phyloP scores from a whole-genome alignment of 441 rosid genomes.

The Mallotus repandus region DNA sequence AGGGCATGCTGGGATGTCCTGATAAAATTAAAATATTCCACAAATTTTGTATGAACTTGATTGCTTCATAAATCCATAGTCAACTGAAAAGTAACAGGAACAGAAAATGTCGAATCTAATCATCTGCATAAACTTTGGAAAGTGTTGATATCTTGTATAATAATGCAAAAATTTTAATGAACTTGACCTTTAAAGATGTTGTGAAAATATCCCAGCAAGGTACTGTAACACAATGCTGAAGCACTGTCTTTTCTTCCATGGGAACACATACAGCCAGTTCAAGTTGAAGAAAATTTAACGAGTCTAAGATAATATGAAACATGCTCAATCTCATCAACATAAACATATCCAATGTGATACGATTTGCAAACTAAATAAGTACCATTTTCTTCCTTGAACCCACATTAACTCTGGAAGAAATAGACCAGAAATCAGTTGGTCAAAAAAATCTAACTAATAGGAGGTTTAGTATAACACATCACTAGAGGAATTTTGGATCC shows the following conservation, averaged over 20 bases:
- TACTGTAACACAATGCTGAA: background rate
- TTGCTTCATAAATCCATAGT: conserved; percentile 2
- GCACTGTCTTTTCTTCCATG: background rate
- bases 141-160: background rate
- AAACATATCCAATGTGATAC: background rate
- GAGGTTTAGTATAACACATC: background rate
- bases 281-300: background rate
- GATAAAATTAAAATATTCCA: background rate
- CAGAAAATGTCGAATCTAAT: background rate
- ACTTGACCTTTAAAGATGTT: background rate
- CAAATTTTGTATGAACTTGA: background rate
- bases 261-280: conserved; percentile 1
- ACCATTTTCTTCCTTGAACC: background rate
- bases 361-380: background rate
- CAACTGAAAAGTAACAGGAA: background rate
- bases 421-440: too few relatives aligned
- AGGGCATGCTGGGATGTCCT: background rate
- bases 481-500: background rate
- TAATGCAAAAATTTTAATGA: background rate
- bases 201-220: background rate
- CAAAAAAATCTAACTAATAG: too few relatives aligned
- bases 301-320: background rate
- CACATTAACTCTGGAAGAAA: too few relatives aligned
- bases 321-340: background rate
- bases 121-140: background rate